Evolutionary conservation across 2,329 filamentous ascomycete species (phyloP).

Genomic region (Calonectria leucothoes): DNA sequence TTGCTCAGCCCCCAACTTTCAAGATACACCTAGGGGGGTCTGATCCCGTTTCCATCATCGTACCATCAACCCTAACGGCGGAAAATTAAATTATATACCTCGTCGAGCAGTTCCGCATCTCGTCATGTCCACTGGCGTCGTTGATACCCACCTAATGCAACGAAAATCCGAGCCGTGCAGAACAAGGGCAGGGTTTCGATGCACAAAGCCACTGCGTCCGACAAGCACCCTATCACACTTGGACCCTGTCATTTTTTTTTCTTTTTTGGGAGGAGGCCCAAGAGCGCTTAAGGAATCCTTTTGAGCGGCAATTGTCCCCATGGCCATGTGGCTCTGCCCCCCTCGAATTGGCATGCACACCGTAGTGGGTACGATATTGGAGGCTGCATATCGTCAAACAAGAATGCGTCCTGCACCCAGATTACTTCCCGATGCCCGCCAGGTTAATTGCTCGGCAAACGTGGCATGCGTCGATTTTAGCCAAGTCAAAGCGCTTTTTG

Average conservation of each 20-base stretch:
- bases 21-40: not conserved
- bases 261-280: not conserved
- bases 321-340: conserved; percentile 12
- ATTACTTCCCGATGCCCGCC: not conserved
- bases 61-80: not conserved
- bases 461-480: not conserved
- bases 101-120: not conserved
- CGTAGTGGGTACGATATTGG: conserved; percentile 7
- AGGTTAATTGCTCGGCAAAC: not conserved
- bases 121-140: not conserved
- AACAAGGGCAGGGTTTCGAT: conserved; percentile 11
- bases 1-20: not conserved
- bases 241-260: no score
- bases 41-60: not conserved
- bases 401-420: not conserved
- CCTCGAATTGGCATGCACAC: conserved; percentile 5
- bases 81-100: not conserved
- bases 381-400: not conserved
- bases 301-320: not conserved
- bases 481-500: not conserved
- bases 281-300: conserved; percentile 9
- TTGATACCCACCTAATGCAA: not conserved
- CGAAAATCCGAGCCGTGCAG: not conserved
- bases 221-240: conserved; percentile 14
- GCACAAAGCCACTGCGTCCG: conserved; percentile 2